phyloP scores from a whole-genome alignment of 495 filamentous ascomycete species.

The Bryoglossum gracile region DNA sequence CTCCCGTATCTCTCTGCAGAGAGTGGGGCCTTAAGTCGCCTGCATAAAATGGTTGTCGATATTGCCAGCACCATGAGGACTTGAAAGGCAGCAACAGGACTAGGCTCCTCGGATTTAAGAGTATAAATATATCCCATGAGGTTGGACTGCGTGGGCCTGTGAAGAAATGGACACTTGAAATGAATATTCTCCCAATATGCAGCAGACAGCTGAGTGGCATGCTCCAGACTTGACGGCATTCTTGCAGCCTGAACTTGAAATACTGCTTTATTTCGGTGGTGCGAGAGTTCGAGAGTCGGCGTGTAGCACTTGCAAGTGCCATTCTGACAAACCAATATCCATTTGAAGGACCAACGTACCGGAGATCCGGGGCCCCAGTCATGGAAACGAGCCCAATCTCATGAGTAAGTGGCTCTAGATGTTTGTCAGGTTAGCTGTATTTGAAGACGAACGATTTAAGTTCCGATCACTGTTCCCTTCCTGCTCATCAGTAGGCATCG shows the following conservation, averaged over 20 bases:
- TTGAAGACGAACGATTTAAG: too few species aligned
- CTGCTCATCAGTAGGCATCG: neutral
- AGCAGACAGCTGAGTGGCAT: constrained; percentile 31
- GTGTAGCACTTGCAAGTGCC: constrained; percentile 30
- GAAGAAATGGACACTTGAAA: constrained; percentile 37
- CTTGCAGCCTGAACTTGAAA: constrained; percentile 31
- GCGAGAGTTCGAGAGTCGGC: constrained; percentile 22
- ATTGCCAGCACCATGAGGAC: constrained; percentile 42
- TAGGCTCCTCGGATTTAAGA: constrained; percentile 1
- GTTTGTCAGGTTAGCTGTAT: too few species aligned
- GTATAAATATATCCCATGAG: constrained; percentile 30
- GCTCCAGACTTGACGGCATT: constrained; percentile 31
- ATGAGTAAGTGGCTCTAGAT: too few species aligned
- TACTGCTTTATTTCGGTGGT: constrained; percentile 7
- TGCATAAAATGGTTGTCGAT: constrained; percentile 35
- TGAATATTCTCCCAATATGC: constrained; percentile 39
- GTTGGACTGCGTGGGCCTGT: constrained; percentile 34
- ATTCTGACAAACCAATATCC: constrained; percentile 34
- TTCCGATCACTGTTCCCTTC: neutral
- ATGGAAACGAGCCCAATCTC: constrained; percentile 21
- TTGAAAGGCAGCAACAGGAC: constrained; percentile 31
- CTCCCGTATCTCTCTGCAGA: constrained; percentile 39
- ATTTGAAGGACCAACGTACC: constrained; percentile 20
- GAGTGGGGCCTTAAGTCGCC: constrained; percentile 33
- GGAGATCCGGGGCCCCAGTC: constrained; percentile 14